A percentile compares a stretch with the other conserved stretches of the same genome.
Evolutionary conservation across 306 rosid genomes (phyloP).

Genomic region (Sindora glabra): DNA sequence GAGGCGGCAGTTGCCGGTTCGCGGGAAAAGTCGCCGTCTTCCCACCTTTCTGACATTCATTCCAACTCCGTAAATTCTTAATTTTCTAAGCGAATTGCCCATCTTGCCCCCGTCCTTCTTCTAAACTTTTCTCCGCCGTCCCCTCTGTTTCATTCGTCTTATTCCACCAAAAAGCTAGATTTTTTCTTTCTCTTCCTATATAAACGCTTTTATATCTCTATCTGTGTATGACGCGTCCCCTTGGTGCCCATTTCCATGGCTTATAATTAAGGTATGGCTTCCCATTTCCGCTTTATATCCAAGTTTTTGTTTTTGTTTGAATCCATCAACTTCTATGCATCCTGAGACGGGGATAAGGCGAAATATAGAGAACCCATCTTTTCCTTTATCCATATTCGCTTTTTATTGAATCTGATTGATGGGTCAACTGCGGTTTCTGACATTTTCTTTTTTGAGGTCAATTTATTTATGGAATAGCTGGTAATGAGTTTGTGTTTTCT

Average conservation of each 20-base stretch:
- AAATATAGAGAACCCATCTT: neutral
- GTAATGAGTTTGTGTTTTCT: constrained; percentile 10
- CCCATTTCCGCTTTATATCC: neutral
- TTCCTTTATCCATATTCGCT: neutral
- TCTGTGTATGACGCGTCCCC: too few species aligned
- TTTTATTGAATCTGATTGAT: constrained; percentile 3
- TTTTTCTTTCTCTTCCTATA: neutral
- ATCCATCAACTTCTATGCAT: constrained; percentile 7
- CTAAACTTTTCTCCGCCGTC: constrained; percentile 7
- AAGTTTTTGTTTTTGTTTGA: neutral
- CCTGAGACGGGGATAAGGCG: neutral
- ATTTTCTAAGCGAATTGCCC: neutral
- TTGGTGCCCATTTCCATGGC: constrained; percentile 20
- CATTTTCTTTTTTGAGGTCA: neutral
- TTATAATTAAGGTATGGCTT: constrained; percentile 36
- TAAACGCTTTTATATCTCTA: neutral
- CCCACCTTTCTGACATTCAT: constrained; percentile 31
- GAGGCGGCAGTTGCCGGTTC: too few species aligned
- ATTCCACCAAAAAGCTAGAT: constrained; percentile 18
- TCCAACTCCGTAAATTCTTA: constrained; percentile 22
- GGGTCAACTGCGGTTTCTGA: neutral
- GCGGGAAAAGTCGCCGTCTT: constrained; percentile 23
- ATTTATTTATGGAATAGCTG: neutral
- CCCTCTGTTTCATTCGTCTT: neutral
- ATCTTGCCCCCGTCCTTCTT: constrained; percentile 24